These are phyloP conservation scores for Yamadazyma olivae DNA, from an alignment of 805 yeast species.

Conservation along the genomic window DNA sequence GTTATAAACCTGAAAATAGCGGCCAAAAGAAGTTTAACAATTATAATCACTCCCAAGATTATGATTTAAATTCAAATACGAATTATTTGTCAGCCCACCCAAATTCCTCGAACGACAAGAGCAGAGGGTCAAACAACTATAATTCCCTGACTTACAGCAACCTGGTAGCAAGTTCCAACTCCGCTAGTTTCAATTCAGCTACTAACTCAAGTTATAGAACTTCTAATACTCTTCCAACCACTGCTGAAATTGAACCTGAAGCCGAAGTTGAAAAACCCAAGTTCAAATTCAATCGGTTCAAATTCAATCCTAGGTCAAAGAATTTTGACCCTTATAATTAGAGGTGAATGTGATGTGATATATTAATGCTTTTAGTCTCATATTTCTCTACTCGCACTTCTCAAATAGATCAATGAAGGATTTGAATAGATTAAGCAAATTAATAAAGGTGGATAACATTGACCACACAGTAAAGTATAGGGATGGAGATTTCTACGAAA, in stretches of 20 bases:
- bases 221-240: not conserved
- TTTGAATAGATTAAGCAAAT: constrained; percentile 7
- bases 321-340: constrained; percentile 3
- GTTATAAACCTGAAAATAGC: not conserved
- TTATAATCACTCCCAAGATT: not conserved
- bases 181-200: not conserved
- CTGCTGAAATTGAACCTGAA: not conserved
- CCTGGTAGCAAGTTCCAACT: no score
- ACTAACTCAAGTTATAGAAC: not conserved
- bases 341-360: no score
- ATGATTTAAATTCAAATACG: not conserved
- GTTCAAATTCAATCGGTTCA: not conserved
- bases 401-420: no score
- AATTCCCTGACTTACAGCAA: no score
- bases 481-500: constrained; percentile 9
- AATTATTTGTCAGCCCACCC: no score
- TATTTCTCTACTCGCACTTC: no score
- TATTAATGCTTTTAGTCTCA: no score
- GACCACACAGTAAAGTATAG: constrained; percentile 1
- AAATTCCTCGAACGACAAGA: no score
- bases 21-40: not conserved
- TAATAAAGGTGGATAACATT: constrained; percentile 4
- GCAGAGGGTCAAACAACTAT: no score
- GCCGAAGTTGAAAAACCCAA: not conserved
- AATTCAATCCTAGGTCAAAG: constrained; percentile 1